Evolutionary conservation across 306 rosid genomes (phyloP), one percentile per base, ranked within the genome.

Genomic region (Vigna angularis): DNA sequence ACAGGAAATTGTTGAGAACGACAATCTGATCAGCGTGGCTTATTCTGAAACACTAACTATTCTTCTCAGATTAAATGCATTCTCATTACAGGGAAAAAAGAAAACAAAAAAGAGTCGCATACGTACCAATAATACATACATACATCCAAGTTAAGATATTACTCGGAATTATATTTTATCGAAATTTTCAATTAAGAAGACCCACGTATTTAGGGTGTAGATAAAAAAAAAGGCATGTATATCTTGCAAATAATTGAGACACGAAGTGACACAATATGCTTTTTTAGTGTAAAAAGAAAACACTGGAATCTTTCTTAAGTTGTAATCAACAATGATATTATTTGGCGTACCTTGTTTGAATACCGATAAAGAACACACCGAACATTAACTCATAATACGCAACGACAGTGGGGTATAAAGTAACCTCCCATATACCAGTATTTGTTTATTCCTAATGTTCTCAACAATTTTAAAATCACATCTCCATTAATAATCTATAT

Each of bases 261-360:
- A 40, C 61, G 86, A 82, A 81, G 70, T 85, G 88, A 81, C 88
- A 78, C 28, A 67, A 81, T 82, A 78, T 85, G 71, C 67, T 73
- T 81, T 50, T 72, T 36, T 15, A 62, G 44, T 47, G 47, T 36
- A 17, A 78, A 53, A 48, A 55, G 53, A 55, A 73, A 52, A 52
- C 42, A 2, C 20, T 55, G 24, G 83, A 85, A 73, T 78, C 70
- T 83, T 74, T 45, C 49, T 73, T 53, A 47, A 45, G 51, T 55
- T 73, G 73, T 61, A 16, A 61, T 30, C 83, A 79, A 52, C 69
- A 49, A 68, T 65, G 1, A 65, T 76, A 75, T 75, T 58, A 82
- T 76, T 26, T 56, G 76, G 28, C 45, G 68, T 66, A 76, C n/a
- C 52, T 66, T 72, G 38, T 64, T 70, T 58, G 50, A 81, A 75